Base-by-base conservation (phyloP, 495 filamentous ascomycete species). In the Trichoderma parareesei region DNA sequence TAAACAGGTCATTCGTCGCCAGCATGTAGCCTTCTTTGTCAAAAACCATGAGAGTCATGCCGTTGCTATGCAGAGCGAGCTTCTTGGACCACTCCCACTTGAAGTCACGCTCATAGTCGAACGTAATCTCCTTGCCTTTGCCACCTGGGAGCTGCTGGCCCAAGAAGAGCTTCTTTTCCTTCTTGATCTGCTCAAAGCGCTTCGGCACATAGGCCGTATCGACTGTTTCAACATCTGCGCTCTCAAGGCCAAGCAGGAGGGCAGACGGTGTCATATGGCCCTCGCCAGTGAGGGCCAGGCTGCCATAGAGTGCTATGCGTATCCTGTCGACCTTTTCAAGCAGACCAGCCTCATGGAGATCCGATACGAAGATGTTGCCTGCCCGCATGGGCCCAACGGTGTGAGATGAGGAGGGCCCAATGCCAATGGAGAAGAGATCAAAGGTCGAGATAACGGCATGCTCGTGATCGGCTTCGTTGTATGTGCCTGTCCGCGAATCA, bases 371-470 rank as follows among this genome's bases (percentile, higher is more conserved):
- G 64, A 75, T 75, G 27, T 72, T 72, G 27, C 73, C 72, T 33
- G 73, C 73, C 27, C 73, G 69, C 73, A 75, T 74, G 37, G 73
- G 73, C 5, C 73, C 73, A 59, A 75, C 73, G 1, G 73, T 75
- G 60, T 75, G 73, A 13, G 73, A 75, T 3, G 73, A 75, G 5
- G 73, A 75, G 35, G 73, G 73, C 9, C 73, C 73, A 64, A 75
- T 74, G 64, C 73, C 73, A 38, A 75, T 72, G 11, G 73, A 75
- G 66, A 75, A 75, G 3, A 75, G 65, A 67, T 75, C 73, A 38
- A 75, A 75, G 0, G 73, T 69, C n/a, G 73, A 75, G 11, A 75
- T 75, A 59, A 75, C 73, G 38, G 73, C 73, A 67, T 75, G 73
- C 49, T 75, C 73, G 60, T 75, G 73, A 60, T 75, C 73, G 18